phyloP scores from a whole-genome alignment of 345 rosid species.

The Psidium friedrichsthalianum region DNA sequence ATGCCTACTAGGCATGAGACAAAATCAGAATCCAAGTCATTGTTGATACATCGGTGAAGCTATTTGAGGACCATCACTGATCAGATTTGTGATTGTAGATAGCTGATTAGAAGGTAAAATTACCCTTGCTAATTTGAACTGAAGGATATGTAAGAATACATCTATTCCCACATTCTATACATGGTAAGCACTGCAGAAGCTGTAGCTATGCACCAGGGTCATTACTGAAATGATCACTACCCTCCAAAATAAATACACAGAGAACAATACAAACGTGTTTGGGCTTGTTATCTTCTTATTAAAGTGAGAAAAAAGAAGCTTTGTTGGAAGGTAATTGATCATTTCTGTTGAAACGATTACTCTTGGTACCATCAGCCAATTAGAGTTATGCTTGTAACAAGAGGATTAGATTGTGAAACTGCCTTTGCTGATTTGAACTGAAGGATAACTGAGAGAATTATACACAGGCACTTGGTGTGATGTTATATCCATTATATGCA shows the following conservation, averaged over 20 bases:
- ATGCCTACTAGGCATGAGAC: neutral
- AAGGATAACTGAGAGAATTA: neutral
- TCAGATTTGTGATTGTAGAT: neutral
- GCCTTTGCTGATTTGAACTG: neutral
- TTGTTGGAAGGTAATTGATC: neutral
- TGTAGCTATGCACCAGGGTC: neutral
- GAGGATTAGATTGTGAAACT: neutral
- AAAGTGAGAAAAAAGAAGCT: neutral
- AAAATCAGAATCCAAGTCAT: neutral
- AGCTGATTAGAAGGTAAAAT: neutral
- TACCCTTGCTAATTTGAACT: neutral
- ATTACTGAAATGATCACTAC: neutral
- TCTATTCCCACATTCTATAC: neutral
- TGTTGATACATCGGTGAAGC: neutral
- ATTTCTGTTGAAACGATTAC: neutral
- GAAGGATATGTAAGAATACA: neutral
- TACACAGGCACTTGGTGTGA: neutral
- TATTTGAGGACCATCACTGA: neutral
- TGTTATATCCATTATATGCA: neutral
- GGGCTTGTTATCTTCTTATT: neutral
- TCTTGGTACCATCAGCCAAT: neutral
- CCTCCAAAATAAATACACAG: neutral
- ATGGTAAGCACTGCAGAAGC: neutral
- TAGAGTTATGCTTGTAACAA: neutral
- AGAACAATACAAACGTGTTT: neutral